Percentiles rank a stretch among this genome's conserved stretches.
These are phyloP conservation scores for Wallacemonas sp. DNA, from an alignment of 208 protist species.

Conservation along the genomic window DNA sequence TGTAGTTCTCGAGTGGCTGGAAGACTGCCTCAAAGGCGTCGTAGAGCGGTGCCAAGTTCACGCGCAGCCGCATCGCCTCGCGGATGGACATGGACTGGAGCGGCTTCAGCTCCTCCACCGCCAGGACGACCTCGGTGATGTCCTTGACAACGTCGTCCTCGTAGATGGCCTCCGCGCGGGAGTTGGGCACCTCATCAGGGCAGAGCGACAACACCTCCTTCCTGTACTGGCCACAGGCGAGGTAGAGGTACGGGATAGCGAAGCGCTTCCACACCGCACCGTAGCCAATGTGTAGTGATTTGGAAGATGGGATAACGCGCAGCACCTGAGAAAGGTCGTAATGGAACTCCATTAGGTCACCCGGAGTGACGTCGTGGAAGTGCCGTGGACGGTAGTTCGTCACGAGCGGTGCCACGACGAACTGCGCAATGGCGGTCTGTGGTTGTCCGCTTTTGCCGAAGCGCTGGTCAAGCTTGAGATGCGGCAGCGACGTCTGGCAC, in stretches of 20 bases:
- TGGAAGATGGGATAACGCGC: conserved; percentile 44
- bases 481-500: conserved; percentile 76
- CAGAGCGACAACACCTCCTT: conserved; percentile 79
- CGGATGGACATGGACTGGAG: conserved; percentile 68
- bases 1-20: conserved; percentile 79
- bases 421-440: conserved; percentile 83
- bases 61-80: conserved; percentile 69
- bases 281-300: conserved; percentile 73
- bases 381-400: conserved; percentile 87
- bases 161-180: conserved; percentile 77
- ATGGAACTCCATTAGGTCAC: conserved; percentile 87
- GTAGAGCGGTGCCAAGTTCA: conserved; percentile 78
- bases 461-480: conserved; percentile 88
- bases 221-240: conserved; percentile 74
- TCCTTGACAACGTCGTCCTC: conserved; percentile 85
- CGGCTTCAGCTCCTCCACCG: conserved; percentile 70
- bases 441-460: conserved; percentile 85
- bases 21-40: conserved; percentile 83
- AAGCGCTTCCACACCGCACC: conserved; percentile 86
- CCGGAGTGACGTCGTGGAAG: conserved; percentile 86
- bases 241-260: conserved; percentile 78
- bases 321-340: conserved; percentile 83
- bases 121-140: conserved; percentile 78
- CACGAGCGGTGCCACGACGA: conserved; percentile 81
- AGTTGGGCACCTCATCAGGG: conserved; percentile 85